Conservation (phyloP, 2,329 filamentous ascomycete genomes). For the Chaetomium globosum region DNA sequence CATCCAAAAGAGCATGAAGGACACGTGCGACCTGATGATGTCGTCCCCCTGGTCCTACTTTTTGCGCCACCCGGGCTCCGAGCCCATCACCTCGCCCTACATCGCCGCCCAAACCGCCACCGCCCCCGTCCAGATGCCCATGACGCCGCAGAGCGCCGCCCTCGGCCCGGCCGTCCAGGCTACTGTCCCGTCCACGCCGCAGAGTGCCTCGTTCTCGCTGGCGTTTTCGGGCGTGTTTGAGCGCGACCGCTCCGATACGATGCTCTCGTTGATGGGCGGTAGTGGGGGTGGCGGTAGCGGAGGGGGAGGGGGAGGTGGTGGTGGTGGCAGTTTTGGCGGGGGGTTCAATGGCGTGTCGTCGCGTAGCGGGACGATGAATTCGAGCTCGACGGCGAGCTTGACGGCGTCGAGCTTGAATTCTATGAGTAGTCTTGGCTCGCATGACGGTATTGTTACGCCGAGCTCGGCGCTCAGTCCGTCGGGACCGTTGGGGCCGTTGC, state of each 20-base stretch:
- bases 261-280: conserved; percentile 47
- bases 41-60: conserved; percentile 60
- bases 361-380: conserved; percentile 59
- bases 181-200: conserved; percentile 74
- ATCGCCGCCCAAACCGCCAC: conserved; percentile 11
- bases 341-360: conserved; percentile 39
- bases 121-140: conserved; percentile 56
- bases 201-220: conserved; percentile 58
- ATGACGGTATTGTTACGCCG: conserved; percentile 40
- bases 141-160: conserved; percentile 86
- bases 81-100: conserved; percentile 37
- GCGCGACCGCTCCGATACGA: conserved; percentile 53
- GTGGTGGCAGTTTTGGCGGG: conserved; percentile 39
- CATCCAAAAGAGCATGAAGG: conserved; percentile 79
- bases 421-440: conserved; percentile 39
- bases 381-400: conserved; percentile 59
- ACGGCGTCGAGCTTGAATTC: conserved; percentile 55
- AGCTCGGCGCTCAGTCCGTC: conserved; percentile 39
- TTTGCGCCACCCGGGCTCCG: conserved; percentile 28
- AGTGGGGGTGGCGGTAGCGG: conserved; percentile 28
- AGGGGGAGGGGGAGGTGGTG: neutral
- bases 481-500: conserved; percentile 31
- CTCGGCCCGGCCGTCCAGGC: conserved; percentile 88
- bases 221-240: conserved; percentile 64
- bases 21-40: conserved; percentile 72